Percentiles rank a stretch among this genome's conserved stretches.
Evolutionary conservation across 345 rosid species (phyloP).

Genomic region (Rhodamnia rubescens): DNA sequence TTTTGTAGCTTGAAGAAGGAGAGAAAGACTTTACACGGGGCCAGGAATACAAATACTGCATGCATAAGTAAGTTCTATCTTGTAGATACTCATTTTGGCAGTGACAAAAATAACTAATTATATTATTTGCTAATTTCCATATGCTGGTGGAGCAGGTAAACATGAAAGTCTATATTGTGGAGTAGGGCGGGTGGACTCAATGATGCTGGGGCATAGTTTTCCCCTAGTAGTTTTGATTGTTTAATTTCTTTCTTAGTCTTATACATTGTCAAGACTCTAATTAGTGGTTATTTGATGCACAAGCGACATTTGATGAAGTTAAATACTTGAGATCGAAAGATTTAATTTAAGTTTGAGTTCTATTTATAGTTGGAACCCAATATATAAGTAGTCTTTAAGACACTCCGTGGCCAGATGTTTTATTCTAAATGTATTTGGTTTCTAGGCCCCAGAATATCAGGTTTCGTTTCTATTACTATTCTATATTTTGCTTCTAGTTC

Average conservation of each 20-base stretch:
- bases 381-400: neutral
- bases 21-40: constrained; percentile 62
- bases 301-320: neutral
- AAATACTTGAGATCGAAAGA: neutral
- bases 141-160: neutral
- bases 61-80: constrained; percentile 58
- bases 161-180: neutral
- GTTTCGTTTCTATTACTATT: neutral
- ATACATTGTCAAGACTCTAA: neutral
- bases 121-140: neutral
- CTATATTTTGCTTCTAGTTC: neutral
- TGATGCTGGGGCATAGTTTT: neutral
- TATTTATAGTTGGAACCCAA: neutral
- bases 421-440: neutral
- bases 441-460: neutral
- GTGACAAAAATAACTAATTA: neutral
- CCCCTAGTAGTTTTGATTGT: neutral
- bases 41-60: constrained; percentile 76
- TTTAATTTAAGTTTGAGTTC: neutral
- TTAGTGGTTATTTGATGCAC: neutral
- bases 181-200: neutral
- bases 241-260: neutral
- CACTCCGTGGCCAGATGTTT: neutral
- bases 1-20: constrained; percentile 67
- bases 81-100: neutral